phyloP scores from a whole-genome alignment of 2,329 filamentous ascomycete genomes.

The Botrytis fabae region DNA sequence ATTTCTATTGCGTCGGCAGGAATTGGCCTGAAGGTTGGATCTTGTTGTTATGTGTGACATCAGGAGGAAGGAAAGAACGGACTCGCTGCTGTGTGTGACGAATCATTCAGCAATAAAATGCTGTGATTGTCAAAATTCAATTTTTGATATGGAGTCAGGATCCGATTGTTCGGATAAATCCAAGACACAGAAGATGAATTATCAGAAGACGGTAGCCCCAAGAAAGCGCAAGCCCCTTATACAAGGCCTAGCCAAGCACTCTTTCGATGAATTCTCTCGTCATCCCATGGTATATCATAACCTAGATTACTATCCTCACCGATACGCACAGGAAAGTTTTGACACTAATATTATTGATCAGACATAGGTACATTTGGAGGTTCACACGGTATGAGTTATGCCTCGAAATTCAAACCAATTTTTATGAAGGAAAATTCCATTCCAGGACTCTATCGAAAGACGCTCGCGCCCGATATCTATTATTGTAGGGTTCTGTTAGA shows the following conservation, averaged over 20 bases:
- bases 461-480: not conserved
- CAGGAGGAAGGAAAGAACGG: not conserved
- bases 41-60: not conserved
- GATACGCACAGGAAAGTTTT: not conserved
- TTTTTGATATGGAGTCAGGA: not conserved
- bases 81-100: not conserved
- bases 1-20: not conserved
- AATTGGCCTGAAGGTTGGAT: not conserved
- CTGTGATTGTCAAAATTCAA: not conserved
- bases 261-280: not conserved
- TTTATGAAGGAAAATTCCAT: not conserved
- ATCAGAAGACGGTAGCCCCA: not conserved
- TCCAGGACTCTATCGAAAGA: not conserved
- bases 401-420: not conserved
- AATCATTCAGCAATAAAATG: not conserved
- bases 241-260: not conserved
- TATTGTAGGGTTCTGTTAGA: not conserved
- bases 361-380: not conserved
- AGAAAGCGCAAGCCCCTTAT: not conserved
- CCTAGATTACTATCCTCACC: not conserved
- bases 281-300: not conserved
- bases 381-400: not conserved
- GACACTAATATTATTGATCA: not conserved
- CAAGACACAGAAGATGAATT: not conserved
- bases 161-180: not conserved